These are phyloP conservation scores for Caryopteris hybrid DNA, from an alignment of 305 asterid species.

Conservation along the genomic window DNA sequence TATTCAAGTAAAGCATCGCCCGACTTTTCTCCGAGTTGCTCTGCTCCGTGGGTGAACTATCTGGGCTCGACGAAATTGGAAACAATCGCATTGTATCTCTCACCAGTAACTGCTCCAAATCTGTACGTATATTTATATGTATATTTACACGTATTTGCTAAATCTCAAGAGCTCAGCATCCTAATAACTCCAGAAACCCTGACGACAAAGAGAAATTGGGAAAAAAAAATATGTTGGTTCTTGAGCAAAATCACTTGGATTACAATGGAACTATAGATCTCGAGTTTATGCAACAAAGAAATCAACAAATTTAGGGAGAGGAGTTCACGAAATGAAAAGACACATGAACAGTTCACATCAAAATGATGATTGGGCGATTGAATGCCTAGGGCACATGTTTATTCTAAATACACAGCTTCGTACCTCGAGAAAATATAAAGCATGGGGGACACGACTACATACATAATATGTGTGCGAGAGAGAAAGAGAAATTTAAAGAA, in stretches of 20 bases:
- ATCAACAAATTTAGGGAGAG: not conserved
- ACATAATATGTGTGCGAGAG: conserved; percentile 4
- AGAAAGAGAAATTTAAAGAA: not conserved
- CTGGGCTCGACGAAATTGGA: conserved; percentile 46
- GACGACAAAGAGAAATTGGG: not conserved
- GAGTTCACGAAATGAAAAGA: not conserved
- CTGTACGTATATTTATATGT: not conserved
- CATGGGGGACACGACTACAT: not conserved
- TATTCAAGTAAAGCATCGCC: conserved; percentile 54
- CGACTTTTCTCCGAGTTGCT: conserved; percentile 40
- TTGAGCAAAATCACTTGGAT: conserved; percentile 16
- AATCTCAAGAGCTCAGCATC: conserved; percentile 25
- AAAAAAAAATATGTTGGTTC: not conserved
- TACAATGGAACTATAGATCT: not conserved
- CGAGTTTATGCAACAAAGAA: not conserved
- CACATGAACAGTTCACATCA: not conserved
- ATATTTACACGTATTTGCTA: conserved; percentile 8
- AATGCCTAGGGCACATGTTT: conserved; percentile 3
- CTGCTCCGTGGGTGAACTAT: conserved; percentile 41
- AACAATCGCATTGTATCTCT: conserved; percentile 58
- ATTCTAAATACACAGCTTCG: not conserved
- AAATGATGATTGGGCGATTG: conserved; percentile 10
- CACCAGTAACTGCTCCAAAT: conserved; percentile 15
- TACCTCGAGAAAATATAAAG: not conserved
- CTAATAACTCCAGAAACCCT: conserved; percentile 13